Base-by-base conservation (phyloP, 2,329 filamentous ascomycete species). In the Aspergillus latus region DNA sequence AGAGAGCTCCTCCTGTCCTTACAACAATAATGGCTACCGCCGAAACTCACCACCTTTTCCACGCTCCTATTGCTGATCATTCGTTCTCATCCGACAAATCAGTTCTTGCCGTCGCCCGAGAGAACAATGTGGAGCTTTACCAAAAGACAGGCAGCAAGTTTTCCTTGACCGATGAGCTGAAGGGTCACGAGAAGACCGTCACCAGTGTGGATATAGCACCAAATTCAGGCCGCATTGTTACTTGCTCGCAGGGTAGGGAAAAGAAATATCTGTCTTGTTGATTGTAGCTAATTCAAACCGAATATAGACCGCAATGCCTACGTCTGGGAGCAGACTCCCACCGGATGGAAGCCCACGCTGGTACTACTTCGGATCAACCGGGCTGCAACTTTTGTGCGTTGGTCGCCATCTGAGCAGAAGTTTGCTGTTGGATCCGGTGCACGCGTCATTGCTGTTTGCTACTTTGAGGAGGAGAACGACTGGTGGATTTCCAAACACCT, bases 401-500 rank as follows among this genome's bases (percentile, higher is more conserved):
- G 94, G 94, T 95, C 92, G 21, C 94, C 94, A 2, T 93, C 89
- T 21, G 94, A 99, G 81, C 89, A 87, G 73, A 99, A 99, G 77
- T 99, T 99, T 74, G 94, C 94, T 52, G 94, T 97, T 28, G 94
- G 94, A 59, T 97, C 92, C 29, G 94, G 94, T 60, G 94, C 96
- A 66, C 88, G 94, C 62, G 89, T 96, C 63, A 96, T 99, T 68
- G 92, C 94, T 40, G 84, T 97, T 66, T 99, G 94, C 82, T 97
- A 97, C 80, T 99, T 99, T 67, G 94, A 99, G 72, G 90, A 96
- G 74, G 94, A 99, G 76, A 97, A 99, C 76, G 92, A 99, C 80
- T 99, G 94, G 94, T 99, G 94, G 94, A 93, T 99, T 42, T 97
- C 92, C 37, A 99, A 99, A 82, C 94, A 99, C 77, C 79, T 99